Conservation (phyloP, 2,329 filamentous ascomycete species). For the Salinomyces thailandicus region DNA sequence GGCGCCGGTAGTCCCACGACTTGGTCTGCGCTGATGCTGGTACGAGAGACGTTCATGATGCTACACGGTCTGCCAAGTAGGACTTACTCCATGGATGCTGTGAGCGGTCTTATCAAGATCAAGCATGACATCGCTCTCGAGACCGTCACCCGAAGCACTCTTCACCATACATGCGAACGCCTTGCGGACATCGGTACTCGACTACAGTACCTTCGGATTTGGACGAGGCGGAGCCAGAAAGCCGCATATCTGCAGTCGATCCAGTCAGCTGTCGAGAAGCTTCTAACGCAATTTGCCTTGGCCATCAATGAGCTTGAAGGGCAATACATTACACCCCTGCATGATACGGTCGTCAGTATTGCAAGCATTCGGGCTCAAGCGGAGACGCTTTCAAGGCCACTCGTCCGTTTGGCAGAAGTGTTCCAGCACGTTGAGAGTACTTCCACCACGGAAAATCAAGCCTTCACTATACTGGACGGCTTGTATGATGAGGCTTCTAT, state of each 20-base stretch:
- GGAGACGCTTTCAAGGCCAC: conserved; percentile 40
- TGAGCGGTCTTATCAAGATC: conserved; percentile 15
- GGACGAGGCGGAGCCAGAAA: conserved; percentile 29
- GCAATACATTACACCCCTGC: conserved; percentile 44
- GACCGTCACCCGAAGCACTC: conserved; percentile 7
- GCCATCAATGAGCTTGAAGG: conserved; percentile 51
- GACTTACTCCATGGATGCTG: conserved; percentile 45
- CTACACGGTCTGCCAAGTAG: conserved; percentile 66
- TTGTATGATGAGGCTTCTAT: conserved; percentile 61
- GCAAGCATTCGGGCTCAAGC: conserved; percentile 52
- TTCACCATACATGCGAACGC: conserved; percentile 30
- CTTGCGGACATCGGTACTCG: conserved; percentile 40
- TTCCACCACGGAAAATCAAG: conserved; percentile 25
- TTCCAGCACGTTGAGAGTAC: conserved; percentile 30
- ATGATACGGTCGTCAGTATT: conserved; percentile 55
- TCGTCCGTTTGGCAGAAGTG: conserved; percentile 55
- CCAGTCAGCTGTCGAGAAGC: conserved; percentile 49
- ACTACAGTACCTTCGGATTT: conserved; percentile 40
- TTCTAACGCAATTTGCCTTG: conserved; percentile 49
- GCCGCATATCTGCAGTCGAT: conserved; percentile 55
- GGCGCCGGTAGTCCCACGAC: not conserved
- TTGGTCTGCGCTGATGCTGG: conserved; percentile 60
- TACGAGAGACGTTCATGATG: conserved; percentile 78
- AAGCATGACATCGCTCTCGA: conserved; percentile 2
- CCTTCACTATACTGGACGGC: conserved; percentile 68